These are phyloP conservation scores for Sequoia sempervirens DNA, from an alignment of 75 land plant genomes.

Conservation along the genomic window DNA sequence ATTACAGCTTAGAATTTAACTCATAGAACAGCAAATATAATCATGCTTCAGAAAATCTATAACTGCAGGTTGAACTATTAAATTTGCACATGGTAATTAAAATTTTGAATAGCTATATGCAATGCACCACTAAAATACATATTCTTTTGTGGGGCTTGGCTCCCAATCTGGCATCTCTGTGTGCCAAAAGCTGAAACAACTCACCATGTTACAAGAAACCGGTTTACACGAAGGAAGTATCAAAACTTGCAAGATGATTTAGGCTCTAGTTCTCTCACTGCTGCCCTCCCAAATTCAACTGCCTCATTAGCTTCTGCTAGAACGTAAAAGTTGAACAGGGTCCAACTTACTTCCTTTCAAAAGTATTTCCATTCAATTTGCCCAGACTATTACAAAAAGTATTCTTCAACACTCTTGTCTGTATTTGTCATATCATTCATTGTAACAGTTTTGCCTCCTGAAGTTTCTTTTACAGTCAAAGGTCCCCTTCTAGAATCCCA, in stretches of 20 bases:
- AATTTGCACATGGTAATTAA: not conserved
- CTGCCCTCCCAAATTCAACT: not conserved
- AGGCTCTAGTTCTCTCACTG: not conserved
- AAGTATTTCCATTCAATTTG: not conserved
- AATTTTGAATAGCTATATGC: conserved; percentile 2
- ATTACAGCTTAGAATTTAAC: not conserved
- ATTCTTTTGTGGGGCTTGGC: not conserved
- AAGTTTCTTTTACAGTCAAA: not conserved
- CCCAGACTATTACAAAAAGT: not conserved
- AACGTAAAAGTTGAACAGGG: not conserved
- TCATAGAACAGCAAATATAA: not conserved
- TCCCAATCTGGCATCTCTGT: conserved; percentile 5
- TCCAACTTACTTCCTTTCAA: not conserved
- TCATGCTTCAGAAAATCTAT: conserved; percentile 1
- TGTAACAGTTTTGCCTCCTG: not conserved
- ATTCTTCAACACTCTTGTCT: not conserved
- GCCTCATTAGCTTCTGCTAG: conserved; percentile 1
- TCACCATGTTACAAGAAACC: conserved; percentile 11
- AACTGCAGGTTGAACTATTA: not conserved
- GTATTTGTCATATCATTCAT: not conserved
- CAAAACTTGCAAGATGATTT: conserved; percentile 7
- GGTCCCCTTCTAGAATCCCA: not conserved
- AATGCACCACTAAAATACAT: conserved; percentile 7
- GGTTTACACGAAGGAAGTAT: not conserved
- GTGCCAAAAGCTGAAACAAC: conserved; percentile 1